These are phyloP conservation scores for Sarocladium brachiariae DNA, from an alignment of 2,329 filamentous ascomycete genomes.

Conservation along the genomic window DNA sequence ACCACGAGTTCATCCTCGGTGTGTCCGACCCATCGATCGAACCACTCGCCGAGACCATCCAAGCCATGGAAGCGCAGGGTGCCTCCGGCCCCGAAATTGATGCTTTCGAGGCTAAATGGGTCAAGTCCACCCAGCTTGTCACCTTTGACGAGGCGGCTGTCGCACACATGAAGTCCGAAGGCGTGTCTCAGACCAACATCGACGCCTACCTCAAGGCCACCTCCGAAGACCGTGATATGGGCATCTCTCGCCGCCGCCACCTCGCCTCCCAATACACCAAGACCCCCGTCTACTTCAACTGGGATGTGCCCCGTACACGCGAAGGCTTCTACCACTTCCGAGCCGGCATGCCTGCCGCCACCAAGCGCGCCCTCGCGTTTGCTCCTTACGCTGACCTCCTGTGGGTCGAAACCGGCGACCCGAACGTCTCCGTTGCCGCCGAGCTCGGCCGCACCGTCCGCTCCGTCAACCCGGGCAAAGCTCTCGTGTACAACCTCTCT, in stretches of 20 bases:
- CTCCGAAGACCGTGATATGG: conserved; percentile 61
- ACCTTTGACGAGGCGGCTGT: conserved; percentile 89
- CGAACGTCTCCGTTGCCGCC: conserved; percentile 69
- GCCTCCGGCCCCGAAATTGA: conserved; percentile 77
- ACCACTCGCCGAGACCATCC: conserved; percentile 80
- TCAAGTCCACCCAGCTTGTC: conserved; percentile 75
- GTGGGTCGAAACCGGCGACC: conserved; percentile 94
- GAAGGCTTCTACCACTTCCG: conserved; percentile 92
- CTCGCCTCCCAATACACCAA: conserved; percentile 63
- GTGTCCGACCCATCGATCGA: conserved; percentile 67
- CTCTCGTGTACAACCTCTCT: conserved; percentile 91
- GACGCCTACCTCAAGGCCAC: conserved; percentile 60
- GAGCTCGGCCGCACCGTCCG: conserved; percentile 73
- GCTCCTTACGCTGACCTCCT: conserved; percentile 89
- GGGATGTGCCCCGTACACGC: conserved; percentile 85
- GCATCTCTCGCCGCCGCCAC: conserved; percentile 68
- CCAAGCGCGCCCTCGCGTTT: conserved; percentile 87
- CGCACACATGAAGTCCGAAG: conserved; percentile 62
- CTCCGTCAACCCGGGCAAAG: conserved; percentile 65
- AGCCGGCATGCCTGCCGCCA: conserved; percentile 77
- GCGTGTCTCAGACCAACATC: conserved; percentile 56
- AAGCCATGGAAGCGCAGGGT: conserved; percentile 79
- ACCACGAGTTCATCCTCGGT: conserved; percentile 95
- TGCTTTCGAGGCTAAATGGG: conserved; percentile 78
- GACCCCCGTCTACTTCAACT: conserved; percentile 71